These are phyloP conservation scores for Pterula multifida DNA, from an alignment of 1,284 basidiomycete genomes.

Conservation along the genomic window DNA sequence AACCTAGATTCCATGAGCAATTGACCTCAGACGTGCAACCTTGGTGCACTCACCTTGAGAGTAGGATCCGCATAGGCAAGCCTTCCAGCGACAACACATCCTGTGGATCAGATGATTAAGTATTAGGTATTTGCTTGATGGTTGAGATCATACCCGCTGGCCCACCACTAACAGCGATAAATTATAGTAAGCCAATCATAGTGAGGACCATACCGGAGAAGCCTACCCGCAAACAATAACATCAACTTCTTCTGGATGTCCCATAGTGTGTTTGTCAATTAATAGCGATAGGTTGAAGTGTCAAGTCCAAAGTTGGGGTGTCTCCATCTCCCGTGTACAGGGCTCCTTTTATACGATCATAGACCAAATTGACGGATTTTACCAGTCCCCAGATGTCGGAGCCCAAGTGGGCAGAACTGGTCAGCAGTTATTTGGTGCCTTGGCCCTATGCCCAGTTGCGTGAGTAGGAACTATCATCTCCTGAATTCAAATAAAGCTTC, in stretches of 20 bases:
- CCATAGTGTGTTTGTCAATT: no score
- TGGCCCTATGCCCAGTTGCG: neutral
- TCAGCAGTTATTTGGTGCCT: neutral
- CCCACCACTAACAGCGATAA: constrained; percentile 34
- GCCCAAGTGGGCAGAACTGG: neutral
- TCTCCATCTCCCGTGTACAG: neutral
- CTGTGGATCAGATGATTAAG: constrained; percentile 16
- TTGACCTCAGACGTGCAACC: neutral
- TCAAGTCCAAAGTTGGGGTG: neutral
- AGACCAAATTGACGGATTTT: neutral
- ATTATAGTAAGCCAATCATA: neutral
- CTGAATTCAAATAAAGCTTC: neutral
- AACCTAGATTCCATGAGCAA: constrained; percentile 32
- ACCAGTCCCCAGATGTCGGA: neutral
- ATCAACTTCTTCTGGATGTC: constrained; percentile 62
- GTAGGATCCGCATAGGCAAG: constrained; percentile 61
- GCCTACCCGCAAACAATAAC: constrained; percentile 44
- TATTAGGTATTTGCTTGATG: neutral
- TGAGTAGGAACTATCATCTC: neutral
- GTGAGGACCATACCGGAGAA: constrained; percentile 5
- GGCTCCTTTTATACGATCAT: neutral
- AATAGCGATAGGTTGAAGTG: no score
- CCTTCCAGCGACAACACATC: constrained; percentile 56
- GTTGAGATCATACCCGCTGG: constrained; percentile 32
- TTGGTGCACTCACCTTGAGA: constrained; percentile 16